Percentiles rank a stretch among this genome's conserved stretches.
Evolutionary conservation across 1,284 basidiomycete genomes (phyloP).

Genomic region (Somion occarium): DNA sequence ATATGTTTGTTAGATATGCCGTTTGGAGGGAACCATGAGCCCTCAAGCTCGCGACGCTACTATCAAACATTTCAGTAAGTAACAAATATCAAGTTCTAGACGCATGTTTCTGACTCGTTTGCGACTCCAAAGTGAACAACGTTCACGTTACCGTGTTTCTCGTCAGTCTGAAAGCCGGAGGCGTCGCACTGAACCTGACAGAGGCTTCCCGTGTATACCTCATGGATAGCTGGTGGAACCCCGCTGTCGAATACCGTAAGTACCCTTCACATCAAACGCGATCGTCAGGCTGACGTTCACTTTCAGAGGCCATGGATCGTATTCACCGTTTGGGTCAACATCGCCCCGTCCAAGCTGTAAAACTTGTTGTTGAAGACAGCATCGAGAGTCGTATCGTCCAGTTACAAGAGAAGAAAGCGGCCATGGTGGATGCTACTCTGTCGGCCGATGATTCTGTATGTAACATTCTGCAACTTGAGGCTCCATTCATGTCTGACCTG

Average conservation of each 20-base stretch:
- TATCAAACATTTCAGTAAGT: slow-evolving; percentile 89
- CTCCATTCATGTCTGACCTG: slow-evolving; percentile 11
- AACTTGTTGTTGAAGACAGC: slow-evolving; percentile 93
- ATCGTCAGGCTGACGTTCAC: too few species aligned
- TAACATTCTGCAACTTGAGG: slow-evolving; percentile 9
- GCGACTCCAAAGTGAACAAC: slow-evolving; percentile 89
- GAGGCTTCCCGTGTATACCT: slow-evolving; percentile 92
- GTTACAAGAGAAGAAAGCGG: slow-evolving; percentile 89
- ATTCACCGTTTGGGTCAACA: slow-evolving; percentile 91
- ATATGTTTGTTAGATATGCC: slow-evolving; percentile 68
- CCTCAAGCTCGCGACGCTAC: slow-evolving; percentile 94
- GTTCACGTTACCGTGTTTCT: slow-evolving; percentile 95
- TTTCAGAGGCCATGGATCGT: slow-evolving; percentile 92
- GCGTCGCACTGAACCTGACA: slow-evolving; percentile 90
- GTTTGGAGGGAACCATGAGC: slow-evolving; percentile 95
- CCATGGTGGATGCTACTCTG: slow-evolving; percentile 78
- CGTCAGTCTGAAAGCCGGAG: slow-evolving; percentile 93
- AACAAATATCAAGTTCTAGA: too few species aligned
- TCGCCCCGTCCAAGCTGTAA: slow-evolving; percentile 89
- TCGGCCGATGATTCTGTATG: slow-evolving; percentile 71
- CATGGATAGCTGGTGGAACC: slow-evolving; percentile 94
- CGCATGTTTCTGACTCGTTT: not conserved
- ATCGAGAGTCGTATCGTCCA: slow-evolving; percentile 94
- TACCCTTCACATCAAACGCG: slow-evolving; percentile 15
- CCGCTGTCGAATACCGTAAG: slow-evolving; percentile 76